phyloP scores from a whole-genome alignment of 306 rosid genomes.

The Trifolium dubium region DNA sequence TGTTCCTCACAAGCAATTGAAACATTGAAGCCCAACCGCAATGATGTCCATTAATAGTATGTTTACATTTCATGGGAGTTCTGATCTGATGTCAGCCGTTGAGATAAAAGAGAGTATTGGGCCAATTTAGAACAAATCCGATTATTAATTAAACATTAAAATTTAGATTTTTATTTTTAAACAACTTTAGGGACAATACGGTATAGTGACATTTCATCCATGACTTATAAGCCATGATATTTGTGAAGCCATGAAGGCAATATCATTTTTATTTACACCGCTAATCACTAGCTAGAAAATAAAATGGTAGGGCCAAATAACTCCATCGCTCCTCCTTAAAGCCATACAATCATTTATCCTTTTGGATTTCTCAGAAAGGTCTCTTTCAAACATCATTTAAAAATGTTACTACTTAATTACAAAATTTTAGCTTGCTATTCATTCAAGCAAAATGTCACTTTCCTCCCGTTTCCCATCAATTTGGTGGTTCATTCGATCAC shows the following conservation, averaged over 20 bases:
- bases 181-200: no score
- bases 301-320: slow-evolving; percentile 55
- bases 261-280: background rate
- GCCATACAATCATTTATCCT: slow-evolving; percentile 61
- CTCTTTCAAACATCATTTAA: slow-evolving; percentile 47
- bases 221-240: slow-evolving; percentile 63
- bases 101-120: no score
- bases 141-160: no score
- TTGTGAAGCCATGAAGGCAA: slow-evolving; percentile 46
- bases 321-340: slow-evolving; percentile 84
- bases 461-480: background rate
- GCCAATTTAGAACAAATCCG: no score
- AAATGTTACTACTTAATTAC: background rate
- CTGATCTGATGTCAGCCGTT: no score
- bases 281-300: slow-evolving; percentile 41
- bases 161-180: no score
- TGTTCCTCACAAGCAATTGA: no score
- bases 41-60: no score
- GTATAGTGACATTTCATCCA: slow-evolving; percentile 68
- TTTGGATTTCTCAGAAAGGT: slow-evolving; percentile 42
- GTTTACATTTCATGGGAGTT: no score
- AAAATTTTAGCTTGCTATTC: background rate
- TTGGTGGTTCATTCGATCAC: background rate
- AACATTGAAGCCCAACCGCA: no score
- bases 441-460: background rate